phyloP scores from a whole-genome alignment of 2,329 filamentous ascomycete genomes.

The Ceratocystis ficicola region DNA sequence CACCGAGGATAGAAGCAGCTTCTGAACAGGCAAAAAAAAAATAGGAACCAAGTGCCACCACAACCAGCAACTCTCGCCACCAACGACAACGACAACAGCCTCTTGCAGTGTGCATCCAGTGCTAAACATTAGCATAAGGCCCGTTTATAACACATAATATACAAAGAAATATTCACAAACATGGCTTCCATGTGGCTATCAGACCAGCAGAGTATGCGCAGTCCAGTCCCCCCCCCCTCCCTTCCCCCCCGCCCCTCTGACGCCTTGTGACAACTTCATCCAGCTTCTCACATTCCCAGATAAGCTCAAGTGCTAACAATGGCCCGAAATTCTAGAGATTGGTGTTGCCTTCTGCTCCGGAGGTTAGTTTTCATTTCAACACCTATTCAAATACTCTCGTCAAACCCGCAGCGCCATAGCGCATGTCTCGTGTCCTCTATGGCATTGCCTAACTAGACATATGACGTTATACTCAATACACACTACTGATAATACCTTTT shows the following conservation, averaged over 20 bases:
- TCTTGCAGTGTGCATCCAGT: background rate
- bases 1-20: background rate
- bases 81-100: background rate
- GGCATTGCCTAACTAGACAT: background rate
- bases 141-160: background rate
- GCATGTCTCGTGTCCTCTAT: background rate
- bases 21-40: background rate
- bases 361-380: slow-evolving; percentile 48
- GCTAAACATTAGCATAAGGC: background rate
- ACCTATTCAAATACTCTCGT: background rate
- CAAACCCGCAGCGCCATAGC: background rate
- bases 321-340: slow-evolving; percentile 53
- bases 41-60: background rate
- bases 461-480: background rate
- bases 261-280: background rate
- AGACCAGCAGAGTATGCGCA: slow-evolving; percentile 69
- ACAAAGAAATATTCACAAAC: slow-evolving; percentile 26
- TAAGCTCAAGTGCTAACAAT: slow-evolving; percentile 24
- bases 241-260: background rate
- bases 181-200: slow-evolving; percentile 95
- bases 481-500: background rate
- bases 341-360: slow-evolving; percentile 96
- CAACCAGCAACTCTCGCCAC: slow-evolving; percentile 1
- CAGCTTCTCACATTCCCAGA: background rate
- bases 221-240: background rate